Percentiles rank a stretch among this genome's conserved stretches.
These are phyloP conservation scores for Leccinum obscurum DNA, from an alignment of 768 basidiomycete genomes.

Conservation along the genomic window DNA sequence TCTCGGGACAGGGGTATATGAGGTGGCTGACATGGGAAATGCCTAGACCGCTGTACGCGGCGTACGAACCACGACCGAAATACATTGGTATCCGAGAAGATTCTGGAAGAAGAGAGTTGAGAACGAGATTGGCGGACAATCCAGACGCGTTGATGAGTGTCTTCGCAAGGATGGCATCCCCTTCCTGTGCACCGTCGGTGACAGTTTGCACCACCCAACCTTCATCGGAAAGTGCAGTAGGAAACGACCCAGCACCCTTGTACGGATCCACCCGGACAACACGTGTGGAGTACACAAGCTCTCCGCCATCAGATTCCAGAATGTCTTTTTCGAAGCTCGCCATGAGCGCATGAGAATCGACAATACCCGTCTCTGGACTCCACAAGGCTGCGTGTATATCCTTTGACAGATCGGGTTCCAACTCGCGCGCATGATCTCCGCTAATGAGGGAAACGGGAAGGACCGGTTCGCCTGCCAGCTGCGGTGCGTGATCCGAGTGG, in stretches of 20 bases:
- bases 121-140: slow-evolving; percentile 65
- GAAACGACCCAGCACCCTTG: slow-evolving; percentile 24
- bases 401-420: slow-evolving; percentile 82
- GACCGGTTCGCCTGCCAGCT: slow-evolving; percentile 32
- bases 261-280: slow-evolving; percentile 85
- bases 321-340: slow-evolving; percentile 82
- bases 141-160: slow-evolving; percentile 85
- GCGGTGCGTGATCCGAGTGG: slow-evolving; percentile 31
- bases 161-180: slow-evolving; percentile 69
- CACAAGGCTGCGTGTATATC: slow-evolving; percentile 73
- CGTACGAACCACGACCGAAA: slow-evolving; percentile 85
- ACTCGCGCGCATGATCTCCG: slow-evolving; percentile 61
- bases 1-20: slow-evolving; percentile 89
- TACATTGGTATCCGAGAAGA: slow-evolving; percentile 67
- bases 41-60: slow-evolving; percentile 82
- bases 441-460: slow-evolving; percentile 69
- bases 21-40: slow-evolving; percentile 66
- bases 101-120: slow-evolving; percentile 66
- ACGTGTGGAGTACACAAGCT: slow-evolving; percentile 74
- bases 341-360: slow-evolving; percentile 87
- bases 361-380: slow-evolving; percentile 86
- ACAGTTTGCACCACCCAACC: slow-evolving; percentile 91
- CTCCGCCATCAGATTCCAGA: slow-evolving; percentile 61
- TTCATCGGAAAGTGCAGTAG: slow-evolving; percentile 37
- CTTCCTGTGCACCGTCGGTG: slow-evolving; percentile 48